Evolutionary conservation across 768 basidiomycete species (phyloP), one percentile per base, ranked within the genome.

Genomic region (Leucocoprinus birnbaumii): DNA sequence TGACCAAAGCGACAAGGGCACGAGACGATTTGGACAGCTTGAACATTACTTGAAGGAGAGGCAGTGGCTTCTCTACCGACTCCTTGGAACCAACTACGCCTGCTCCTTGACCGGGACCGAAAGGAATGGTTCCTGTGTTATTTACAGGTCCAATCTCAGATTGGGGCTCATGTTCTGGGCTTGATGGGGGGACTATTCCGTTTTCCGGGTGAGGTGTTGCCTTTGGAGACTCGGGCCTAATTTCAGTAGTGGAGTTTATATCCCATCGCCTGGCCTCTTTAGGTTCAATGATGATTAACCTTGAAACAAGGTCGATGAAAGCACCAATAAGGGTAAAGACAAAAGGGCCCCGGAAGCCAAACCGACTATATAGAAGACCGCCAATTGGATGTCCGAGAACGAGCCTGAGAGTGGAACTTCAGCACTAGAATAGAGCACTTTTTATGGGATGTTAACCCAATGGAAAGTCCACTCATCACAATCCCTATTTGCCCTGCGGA

Each of bases 271-370:
- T 52, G 3, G 83, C 80, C 31, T 76, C 75, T 48, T 77, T 76
- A 26, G 76, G 74, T 63, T 87, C 84, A 22, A 86, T 79, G 42
- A 85, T 65, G 43, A 84, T 63, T n/a, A 83, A 59, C 26, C 84
- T 76, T 34, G 77, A 79, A 24, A 80, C 26, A 26, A 86, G 73
- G 58, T 87, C 85, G 3, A 82, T 44, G 14, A 72, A 31, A 0
- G 80, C 71, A 38, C 74, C 70, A 11, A 70, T 65, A 31, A 83
- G 73, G 1, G 78, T 73, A 44, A 82, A 80, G 22, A 86, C 68
- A 51, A 86, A 83, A 1, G 85, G 85, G 3, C 74, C 84, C 16
- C 80, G 79, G 62, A 77, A 86, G 5, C 85, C 85, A 61, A 80
- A 84, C 11, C 70, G 74, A 18, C 63, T 59, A 61, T 79, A 86